Evolutionary conservation across 169 alveolate species (phyloP), one percentile per base, ranked within the genome.

Genomic region (Plasmodium knowlesi): DNA sequence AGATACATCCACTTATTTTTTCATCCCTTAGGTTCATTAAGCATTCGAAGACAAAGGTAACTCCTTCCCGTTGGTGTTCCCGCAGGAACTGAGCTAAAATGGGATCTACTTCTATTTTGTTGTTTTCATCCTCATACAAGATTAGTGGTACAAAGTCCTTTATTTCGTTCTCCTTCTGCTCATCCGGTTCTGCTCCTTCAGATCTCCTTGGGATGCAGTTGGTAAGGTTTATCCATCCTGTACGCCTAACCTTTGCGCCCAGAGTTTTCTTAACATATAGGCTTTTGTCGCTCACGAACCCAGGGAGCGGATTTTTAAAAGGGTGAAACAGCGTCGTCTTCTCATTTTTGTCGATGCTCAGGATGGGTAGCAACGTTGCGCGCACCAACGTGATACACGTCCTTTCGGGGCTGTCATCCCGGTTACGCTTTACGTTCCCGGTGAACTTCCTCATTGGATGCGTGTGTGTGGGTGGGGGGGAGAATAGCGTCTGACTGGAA

Each of bases 41-140:
- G 89, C 99, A 98, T 86, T 98, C 99, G 84, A 98, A 98, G 54
- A 98, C 95, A 82, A 98, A 98, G 90, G 95, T 95, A 70, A 98
- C 99, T 53, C 99, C 99, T 82, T 96, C 98, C 76, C 99, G 94
- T 82, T 97, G 98, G 84, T 97, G 98, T 71, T 97, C 98, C 30
- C 98, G 88, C 46, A 97, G 90, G 93, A 93, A 95, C 50, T 89
- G 95, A 4, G 97, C 95, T 50, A 95, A 82, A 73, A 90, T 90
- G 19, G 96, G 92, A 91, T 95, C 97, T 1, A 95, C 97, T 32
- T 89, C 94, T 16, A 95, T 86, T 34, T 92, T 88, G 76, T 6
- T 39, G 32, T 88, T 82, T 57, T 92, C 93, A 79, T 83, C 54
- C 57, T 88, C 93, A 16, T 82, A 70, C 54, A 85, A 67, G 50